Conservation (phyloP, 441 rosid genomes). For the Pelargonium citronellum region DNA sequence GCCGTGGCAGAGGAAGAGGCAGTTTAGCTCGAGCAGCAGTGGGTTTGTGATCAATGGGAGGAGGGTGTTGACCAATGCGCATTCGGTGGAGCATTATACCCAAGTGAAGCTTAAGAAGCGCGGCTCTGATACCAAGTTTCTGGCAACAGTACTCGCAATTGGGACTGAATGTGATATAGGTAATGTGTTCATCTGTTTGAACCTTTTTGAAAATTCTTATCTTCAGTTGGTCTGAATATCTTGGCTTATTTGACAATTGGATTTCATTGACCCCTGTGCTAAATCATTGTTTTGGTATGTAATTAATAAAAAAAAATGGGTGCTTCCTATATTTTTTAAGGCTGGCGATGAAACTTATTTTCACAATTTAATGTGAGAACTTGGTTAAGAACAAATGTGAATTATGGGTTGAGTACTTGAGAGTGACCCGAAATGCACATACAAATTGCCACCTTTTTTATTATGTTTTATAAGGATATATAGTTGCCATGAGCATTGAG, state of each 20-base stretch:
- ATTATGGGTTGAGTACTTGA: too few relatives aligned
- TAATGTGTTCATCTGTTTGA: constrained; percentile 17
- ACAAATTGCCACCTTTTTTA: too few relatives aligned
- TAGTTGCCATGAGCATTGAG: too few relatives aligned
- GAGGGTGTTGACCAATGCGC: constrained; percentile 79
- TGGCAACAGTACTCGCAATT: constrained; percentile 74
- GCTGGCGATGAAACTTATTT: background rate
- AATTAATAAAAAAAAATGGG: background rate
- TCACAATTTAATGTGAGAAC: background rate
- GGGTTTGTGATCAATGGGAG: constrained; percentile 70
- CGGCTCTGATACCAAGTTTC: constrained; percentile 76
- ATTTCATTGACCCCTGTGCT: background rate
- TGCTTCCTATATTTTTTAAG: background rate
- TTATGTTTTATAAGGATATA: too few relatives aligned
- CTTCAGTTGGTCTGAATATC: background rate
- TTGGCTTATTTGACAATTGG: too few relatives aligned
- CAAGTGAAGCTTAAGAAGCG: constrained; percentile 87
- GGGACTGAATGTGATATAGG: constrained; percentile 95
- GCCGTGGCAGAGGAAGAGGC: constrained; percentile 87
- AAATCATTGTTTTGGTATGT: background rate
- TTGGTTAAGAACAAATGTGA: too few relatives aligned
- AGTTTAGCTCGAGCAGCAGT: constrained; percentile 80
- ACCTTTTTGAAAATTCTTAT: background rate
- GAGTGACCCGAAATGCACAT: too few relatives aligned
- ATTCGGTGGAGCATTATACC: constrained; percentile 82